Evolutionary conservation across 78 protist species (phyloP).

Genomic region (Emiliania huxleyi): DNA sequence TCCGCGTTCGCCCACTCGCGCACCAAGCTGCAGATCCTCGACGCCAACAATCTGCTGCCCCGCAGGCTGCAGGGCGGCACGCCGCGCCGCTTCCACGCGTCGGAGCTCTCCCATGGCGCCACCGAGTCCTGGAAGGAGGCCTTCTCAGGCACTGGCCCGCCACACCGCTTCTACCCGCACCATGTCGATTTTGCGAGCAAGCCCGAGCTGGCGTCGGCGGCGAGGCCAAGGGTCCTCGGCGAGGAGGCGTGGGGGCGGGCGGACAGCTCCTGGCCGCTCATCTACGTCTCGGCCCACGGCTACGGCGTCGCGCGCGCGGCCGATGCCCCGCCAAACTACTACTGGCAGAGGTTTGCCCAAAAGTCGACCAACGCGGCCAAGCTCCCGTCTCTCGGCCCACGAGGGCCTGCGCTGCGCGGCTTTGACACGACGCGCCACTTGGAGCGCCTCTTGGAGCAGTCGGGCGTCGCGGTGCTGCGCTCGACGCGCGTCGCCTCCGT

Average conservation of each 20-base stretch:
- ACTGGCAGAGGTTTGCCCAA: not conserved
- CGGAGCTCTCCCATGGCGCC: not conserved
- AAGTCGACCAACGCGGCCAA: not conserved
- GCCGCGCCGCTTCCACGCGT: not conserved
- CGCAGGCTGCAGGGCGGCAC: not conserved
- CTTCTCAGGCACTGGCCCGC: not conserved
- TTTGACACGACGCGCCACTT: not conserved
- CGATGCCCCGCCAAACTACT: not conserved
- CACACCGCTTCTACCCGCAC: conserved; percentile 2
- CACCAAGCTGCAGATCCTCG: not conserved
- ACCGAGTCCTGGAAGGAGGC: not conserved
- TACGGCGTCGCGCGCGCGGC: not conserved
- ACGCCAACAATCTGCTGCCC: not conserved
- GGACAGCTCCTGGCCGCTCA: not conserved
- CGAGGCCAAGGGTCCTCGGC: not conserved
- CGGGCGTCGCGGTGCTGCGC: not conserved
- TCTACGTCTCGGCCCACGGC: not conserved
- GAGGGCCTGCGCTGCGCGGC: not conserved
- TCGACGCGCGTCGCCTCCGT: not conserved
- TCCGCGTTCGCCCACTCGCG: not conserved
- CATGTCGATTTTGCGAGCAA: not conserved
- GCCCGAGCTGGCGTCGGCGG: not conserved
- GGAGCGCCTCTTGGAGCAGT: too few species aligned
- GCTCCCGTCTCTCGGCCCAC: not conserved
- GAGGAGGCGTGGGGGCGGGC: not conserved